Evolutionary conservation across 305 asterid species (phyloP), one percentile per base, ranked within the genome.

Genomic region (Caryopteris hybrid): DNA sequence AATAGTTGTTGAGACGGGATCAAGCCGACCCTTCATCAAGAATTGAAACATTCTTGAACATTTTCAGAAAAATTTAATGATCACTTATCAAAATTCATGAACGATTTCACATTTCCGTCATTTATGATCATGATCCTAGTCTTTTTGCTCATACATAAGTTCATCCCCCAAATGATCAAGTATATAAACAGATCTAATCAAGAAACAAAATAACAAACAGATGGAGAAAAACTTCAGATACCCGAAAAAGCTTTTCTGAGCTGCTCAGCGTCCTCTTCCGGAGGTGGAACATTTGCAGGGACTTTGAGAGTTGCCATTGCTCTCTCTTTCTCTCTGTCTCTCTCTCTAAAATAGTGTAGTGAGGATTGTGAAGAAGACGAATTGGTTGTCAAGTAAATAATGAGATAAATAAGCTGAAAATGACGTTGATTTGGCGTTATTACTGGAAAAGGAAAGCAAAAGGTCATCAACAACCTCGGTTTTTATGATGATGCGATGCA

Each of bases 181-280:
- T 47, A 12, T 14, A 51, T 18, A 4, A 6, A 23, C 67, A 59
- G 75, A 71, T 75, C 76, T 50, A 51, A 61, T 60, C 25, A 21
- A 45, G 48, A 38, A 21, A 43, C 6, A 47, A 41, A 21, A 33
- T 1, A 17, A 52, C 8, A 51, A 6, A 7, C 0, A 68, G 27
- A 64, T 31, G 48, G 12, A 53, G 63, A 42, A 22, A 42, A 10
- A 16, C 8, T 2, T 21, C 21, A 2, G 18, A 60, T 70, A 89
- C 98, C 98, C 60, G 80, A 56, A 65, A 87, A 87, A 29, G 98
- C 98, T 75, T 89, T 91, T 52, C 78, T 66, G 75, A 91, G 94
- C 70, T 85, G 88, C 81, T 80, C 84, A 14, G 88, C 70, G 48
- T 91, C 95, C 64, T 83, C 87, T 29, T 74, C 80, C 0, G 95